These are phyloP conservation scores for Pseudogymnoascus pannorum DNA, from an alignment of 2,329 filamentous ascomycete species.

Conservation along the genomic window DNA sequence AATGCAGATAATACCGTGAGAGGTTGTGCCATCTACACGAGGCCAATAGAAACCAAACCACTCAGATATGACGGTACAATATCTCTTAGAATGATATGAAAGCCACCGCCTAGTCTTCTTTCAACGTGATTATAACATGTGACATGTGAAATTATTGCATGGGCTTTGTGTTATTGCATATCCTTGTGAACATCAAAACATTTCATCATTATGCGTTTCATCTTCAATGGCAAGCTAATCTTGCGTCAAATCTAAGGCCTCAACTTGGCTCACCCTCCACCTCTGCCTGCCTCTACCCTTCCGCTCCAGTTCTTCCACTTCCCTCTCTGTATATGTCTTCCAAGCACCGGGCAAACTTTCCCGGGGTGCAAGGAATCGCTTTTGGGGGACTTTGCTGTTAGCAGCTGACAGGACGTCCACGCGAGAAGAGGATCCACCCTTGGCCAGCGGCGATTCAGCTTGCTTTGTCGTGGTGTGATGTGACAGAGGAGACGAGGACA, in stretches of 20 bases:
- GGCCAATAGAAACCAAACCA: slow-evolving; percentile 2
- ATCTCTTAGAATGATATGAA: slow-evolving; percentile 1
- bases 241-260: slow-evolving; percentile 22
- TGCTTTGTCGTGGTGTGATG: background rate
- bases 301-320: slow-evolving; percentile 10
- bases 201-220: background rate
- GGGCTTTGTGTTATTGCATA: background rate
- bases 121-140: background rate
- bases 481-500: background rate
- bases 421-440: background rate
- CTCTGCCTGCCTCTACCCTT: slow-evolving; percentile 3
- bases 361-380: slow-evolving; percentile 25
- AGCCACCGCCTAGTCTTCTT: background rate
- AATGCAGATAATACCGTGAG: background rate
- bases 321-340: slow-evolving; percentile 23
- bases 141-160: background rate
- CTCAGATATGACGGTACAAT: slow-evolving; percentile 1
- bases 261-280: slow-evolving; percentile 23
- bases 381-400: slow-evolving; percentile 6
- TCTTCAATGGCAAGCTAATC: background rate
- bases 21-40: slow-evolving; percentile 6
- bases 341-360: slow-evolving; percentile 31
- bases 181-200: background rate
- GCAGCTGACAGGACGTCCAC: background rate
- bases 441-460: background rate